Percentiles rank a stretch among this genome's conserved stretches.
phyloP scores from a whole-genome alignment of 2,329 filamentous ascomycete species.

The Elsinoe necatrix region DNA sequence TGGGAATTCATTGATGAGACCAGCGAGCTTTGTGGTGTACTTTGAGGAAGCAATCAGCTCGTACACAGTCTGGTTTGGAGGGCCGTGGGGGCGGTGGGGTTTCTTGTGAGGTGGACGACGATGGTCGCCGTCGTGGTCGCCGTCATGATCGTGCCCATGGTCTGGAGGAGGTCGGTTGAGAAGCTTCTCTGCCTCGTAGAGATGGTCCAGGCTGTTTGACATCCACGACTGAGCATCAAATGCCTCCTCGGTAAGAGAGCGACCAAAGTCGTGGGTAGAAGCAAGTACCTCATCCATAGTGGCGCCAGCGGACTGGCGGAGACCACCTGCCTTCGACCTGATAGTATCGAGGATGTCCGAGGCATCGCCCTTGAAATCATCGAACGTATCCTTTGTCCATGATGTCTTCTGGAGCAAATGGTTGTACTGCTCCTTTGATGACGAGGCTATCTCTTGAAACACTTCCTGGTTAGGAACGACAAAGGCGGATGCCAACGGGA shows the following conservation, averaged over 20 bases:
- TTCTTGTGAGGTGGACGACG: conserved; percentile 28
- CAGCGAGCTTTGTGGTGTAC: conserved; percentile 66
- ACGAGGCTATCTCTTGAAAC: conserved; percentile 36
- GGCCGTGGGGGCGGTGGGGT: conserved; percentile 32
- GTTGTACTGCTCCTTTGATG: conserved; percentile 24
- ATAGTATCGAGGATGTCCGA: conserved; percentile 21
- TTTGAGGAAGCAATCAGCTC: conserved; percentile 68
- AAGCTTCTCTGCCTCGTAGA: conserved; percentile 28
- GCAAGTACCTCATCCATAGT: conserved; percentile 38
- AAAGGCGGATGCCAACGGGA: conserved; percentile 43
- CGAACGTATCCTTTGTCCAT: conserved; percentile 27
- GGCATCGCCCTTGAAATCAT: conserved; percentile 28
- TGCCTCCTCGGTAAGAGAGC: conserved; percentile 33
- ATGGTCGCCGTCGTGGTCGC: conserved; percentile 21
- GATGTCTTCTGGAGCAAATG: conserved; percentile 26
- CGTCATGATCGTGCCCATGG: conserved; percentile 25
- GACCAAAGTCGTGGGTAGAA: conserved; percentile 31
- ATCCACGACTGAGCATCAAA: conserved; percentile 44
- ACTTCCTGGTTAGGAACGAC: conserved; percentile 46
- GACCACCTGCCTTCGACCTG: conserved; percentile 20
- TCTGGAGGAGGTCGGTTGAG: conserved; percentile 24
- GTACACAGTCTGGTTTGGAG: conserved; percentile 65
- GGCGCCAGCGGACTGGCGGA: conserved; percentile 27
- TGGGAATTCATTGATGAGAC: conserved; percentile 63
- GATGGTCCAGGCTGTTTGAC: conserved; percentile 27